These are phyloP conservation scores for barrel medic (Medicago truncatula) DNA, from an alignment of 306 rosid genomes.

Conservation along the genomic window DNA sequence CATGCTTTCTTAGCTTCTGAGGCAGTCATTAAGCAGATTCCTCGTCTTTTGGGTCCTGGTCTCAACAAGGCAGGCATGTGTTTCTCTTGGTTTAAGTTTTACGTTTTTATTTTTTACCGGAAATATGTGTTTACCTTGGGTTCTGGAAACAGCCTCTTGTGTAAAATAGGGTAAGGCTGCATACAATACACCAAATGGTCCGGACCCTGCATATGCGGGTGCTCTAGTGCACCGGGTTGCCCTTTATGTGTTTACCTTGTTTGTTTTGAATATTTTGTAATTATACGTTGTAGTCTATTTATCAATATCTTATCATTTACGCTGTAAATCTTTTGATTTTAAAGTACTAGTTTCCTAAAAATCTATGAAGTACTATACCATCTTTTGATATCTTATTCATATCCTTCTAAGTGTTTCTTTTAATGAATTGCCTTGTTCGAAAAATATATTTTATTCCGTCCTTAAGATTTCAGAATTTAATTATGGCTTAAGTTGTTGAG, in stretches of 20 bases:
- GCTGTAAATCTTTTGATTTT: background rate
- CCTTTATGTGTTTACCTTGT: background rate
- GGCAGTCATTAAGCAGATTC: conserved; percentile 86
- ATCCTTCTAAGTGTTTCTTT: background rate
- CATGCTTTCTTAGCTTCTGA: conserved; percentile 94
- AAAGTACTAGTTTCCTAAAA: background rate
- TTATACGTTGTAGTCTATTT: background rate
- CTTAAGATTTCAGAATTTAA: background rate
- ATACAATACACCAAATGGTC: no score
- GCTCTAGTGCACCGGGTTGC: no score
- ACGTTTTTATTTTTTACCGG: background rate
- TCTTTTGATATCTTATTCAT: no score
- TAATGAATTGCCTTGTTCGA: background rate
- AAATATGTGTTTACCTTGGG: no score
- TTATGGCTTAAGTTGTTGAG: background rate
- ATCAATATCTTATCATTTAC: background rate
- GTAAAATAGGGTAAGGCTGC: no score
- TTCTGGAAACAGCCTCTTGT: no score
- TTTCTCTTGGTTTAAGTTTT: background rate
- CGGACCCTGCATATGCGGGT: no score
- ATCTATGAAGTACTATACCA: no score
- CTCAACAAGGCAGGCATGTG: conserved; percentile 77
- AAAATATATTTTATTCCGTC: background rate
- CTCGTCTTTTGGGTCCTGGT: conserved; percentile 91
- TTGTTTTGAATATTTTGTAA: background rate